Percentiles rank a stretch among this genome's conserved stretches.
Evolutionary conservation across 1,284 basidiomycete genomes (phyloP).

Genomic region (Microstroma glucosiphilum): DNA sequence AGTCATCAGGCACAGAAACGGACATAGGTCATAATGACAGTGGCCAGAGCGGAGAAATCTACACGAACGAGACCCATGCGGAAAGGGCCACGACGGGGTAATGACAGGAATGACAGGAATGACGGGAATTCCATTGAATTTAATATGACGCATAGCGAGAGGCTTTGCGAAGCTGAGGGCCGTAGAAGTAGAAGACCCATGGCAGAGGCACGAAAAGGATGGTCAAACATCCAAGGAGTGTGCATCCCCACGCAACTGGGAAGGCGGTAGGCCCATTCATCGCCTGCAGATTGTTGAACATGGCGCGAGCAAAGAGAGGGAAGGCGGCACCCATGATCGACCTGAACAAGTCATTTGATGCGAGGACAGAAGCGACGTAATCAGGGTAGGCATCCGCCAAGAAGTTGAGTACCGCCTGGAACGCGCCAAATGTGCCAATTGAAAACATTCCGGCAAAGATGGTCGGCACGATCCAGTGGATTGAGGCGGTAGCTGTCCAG

Average conservation of each 20-base stretch:
- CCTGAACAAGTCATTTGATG: slow-evolving; percentile 34
- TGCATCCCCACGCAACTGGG: slow-evolving; percentile 35
- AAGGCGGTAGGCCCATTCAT: slow-evolving; percentile 27
- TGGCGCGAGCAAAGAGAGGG: slow-evolving; percentile 26
- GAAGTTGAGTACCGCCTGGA: slow-evolving; percentile 28
- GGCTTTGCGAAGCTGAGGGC: slow-evolving; percentile 27
- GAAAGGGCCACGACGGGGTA: too few species aligned
- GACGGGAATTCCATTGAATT: too few species aligned
- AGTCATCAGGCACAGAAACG: too few species aligned
- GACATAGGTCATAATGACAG: too few species aligned
- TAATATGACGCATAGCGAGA: slow-evolving; percentile 10
- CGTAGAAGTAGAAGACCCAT: slow-evolving; percentile 30
- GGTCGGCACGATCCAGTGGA: slow-evolving; percentile 42
- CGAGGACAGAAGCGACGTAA: slow-evolving; percentile 32
- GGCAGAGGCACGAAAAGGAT: slow-evolving; percentile 32
- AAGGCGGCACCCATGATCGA: slow-evolving; percentile 31
- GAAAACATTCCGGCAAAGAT: slow-evolving; percentile 23
- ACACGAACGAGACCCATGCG: too few species aligned
- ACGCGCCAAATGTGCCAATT: slow-evolving; percentile 30
- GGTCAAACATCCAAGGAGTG: slow-evolving; percentile 30
- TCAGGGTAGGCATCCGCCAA: slow-evolving; percentile 26
- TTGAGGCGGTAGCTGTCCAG: slow-evolving; percentile 31
- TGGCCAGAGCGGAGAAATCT: too few species aligned
- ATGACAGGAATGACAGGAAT: too few species aligned
- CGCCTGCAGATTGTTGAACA: slow-evolving; percentile 34